Evolutionary conservation across 2,329 filamentous ascomycete species (phyloP), one percentile per base, ranked within the genome.

Genomic region (Microdochium bolleyi): DNA sequence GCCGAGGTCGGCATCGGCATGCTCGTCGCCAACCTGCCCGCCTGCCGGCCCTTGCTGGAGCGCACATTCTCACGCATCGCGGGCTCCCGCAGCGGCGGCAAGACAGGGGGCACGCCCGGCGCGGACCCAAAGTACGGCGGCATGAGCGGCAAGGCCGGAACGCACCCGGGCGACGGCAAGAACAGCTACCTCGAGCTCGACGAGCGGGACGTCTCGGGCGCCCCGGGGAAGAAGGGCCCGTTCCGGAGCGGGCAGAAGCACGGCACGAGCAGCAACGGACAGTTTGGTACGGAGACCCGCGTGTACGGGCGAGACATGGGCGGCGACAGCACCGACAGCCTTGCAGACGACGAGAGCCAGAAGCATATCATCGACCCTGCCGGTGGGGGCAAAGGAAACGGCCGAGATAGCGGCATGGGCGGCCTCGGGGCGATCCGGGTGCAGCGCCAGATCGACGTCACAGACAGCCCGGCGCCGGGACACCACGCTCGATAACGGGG

Each of bases 1-100:
- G 41, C 41, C 19, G 41, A 46, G 19, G 41, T 46, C 41, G 41
- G 41, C n/a, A 46, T 46, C 41, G 41, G 41, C 41, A 46, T 46
- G 41, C 41, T 46, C 41, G 41, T 46, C 41, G 41, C 41, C 41
- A 46, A 46, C 41, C 41, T 46, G n/a, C 41, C 41, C n/a, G 41
- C 41, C 16, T 46, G 41, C 41, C 41, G 41, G 7, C 41, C 41
- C 2, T 24, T 22, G 3, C 41, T 46, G 3, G 41, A 46, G 41
- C 41, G 41, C 5, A 46, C 41, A 21, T 22, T 46, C 19, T 46
- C 41, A 7, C 3, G 3, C 41, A 46, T 46, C 21, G 13, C 41
- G n/a, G n/a, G 41, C 41, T 46, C 41, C 41, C 21, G 7, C 19
- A 24, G 41, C n/a, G 41, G n/a, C 19, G 22, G 41, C 41, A 13